Conservation (phyloP, 225 moss, liverwort and hornwort genomes). For the Marchantia polymorpha region DNA sequence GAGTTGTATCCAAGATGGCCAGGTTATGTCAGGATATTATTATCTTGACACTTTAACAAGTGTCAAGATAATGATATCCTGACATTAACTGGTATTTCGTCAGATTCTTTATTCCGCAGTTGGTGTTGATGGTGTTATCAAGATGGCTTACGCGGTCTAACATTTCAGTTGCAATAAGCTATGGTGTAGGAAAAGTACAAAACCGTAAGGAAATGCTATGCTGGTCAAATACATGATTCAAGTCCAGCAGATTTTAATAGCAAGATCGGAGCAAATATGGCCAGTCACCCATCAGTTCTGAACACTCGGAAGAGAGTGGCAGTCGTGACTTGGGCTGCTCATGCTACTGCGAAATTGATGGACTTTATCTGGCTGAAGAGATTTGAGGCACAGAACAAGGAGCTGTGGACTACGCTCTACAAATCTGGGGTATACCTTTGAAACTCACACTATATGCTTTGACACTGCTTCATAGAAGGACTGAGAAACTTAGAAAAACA, state of each 20-base stretch:
- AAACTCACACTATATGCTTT: background rate
- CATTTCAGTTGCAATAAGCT: background rate
- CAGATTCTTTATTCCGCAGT: background rate
- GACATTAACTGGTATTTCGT: no score
- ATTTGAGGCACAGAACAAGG: conserved; percentile 52
- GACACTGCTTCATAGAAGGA: background rate
- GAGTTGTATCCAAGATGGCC: no score
- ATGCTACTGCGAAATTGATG: conserved; percentile 35
- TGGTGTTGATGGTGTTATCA: background rate
- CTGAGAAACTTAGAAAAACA: background rate
- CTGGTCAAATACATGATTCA: conserved; percentile 91
- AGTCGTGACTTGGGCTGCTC: conserved; percentile 39
- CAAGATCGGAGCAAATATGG: conserved; percentile 52
- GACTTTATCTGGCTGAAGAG: conserved; percentile 46
- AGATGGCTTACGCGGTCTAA: background rate
- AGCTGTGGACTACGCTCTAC: conserved; percentile 56
- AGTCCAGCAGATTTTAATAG: conserved; percentile 73
- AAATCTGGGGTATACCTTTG: conserved; percentile 49
- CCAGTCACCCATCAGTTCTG: conserved; percentile 35
- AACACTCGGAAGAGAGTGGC: conserved; percentile 31
- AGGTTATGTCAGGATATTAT: no score
- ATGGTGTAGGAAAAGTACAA: conserved; percentile 52
- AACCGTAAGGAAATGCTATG: conserved; percentile 59
- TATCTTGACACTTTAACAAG: no score
- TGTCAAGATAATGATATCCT: no score